These are phyloP conservation scores for Saturnispora quitensis DNA, from an alignment of 805 yeast species.

Conservation along the genomic window DNA sequence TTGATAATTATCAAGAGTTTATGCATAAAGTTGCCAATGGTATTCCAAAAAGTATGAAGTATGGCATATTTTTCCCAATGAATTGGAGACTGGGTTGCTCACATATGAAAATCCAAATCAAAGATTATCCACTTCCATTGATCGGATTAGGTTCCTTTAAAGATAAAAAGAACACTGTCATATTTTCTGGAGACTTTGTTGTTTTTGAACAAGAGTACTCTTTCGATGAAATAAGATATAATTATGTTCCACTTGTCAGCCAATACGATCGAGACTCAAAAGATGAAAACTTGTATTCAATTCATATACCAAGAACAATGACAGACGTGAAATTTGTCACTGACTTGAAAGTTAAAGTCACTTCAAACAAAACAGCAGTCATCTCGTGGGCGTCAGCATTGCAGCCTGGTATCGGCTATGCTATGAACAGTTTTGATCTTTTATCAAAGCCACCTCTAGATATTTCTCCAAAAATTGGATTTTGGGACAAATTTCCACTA, in stretches of 20 bases:
- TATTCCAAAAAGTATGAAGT: slow-evolving; percentile 43
- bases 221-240: slow-evolving; percentile 32
- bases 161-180: slow-evolving; percentile 25
- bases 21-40: slow-evolving; percentile 35
- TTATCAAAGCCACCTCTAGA: slow-evolving; percentile 65
- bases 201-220: slow-evolving; percentile 54
- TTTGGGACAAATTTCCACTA: slow-evolving; percentile 61
- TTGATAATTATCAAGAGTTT: slow-evolving; percentile 37
- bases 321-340: slow-evolving; percentile 51
- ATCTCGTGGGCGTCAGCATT: slow-evolving; percentile 58
- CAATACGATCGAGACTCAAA: slow-evolving; percentile 21
- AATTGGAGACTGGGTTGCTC: slow-evolving; percentile 37
- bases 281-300: slow-evolving; percentile 45
- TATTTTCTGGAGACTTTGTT: slow-evolving; percentile 40
- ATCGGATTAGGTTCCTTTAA: slow-evolving; percentile 43
- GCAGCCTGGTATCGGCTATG: slow-evolving; percentile 50
- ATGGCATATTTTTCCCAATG: slow-evolving; percentile 48
- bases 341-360: slow-evolving; percentile 38
- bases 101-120: slow-evolving; percentile 35
- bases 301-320: slow-evolving; percentile 50
- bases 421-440: slow-evolving; percentile 57
- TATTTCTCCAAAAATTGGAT: slow-evolving; percentile 53
- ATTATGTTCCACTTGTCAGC: slow-evolving; percentile 44
- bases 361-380: slow-evolving; percentile 38
- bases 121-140: slow-evolving; percentile 52